phyloP scores from a whole-genome alignment of 139 green algal genomes.

The Gonium pectorale region DNA sequence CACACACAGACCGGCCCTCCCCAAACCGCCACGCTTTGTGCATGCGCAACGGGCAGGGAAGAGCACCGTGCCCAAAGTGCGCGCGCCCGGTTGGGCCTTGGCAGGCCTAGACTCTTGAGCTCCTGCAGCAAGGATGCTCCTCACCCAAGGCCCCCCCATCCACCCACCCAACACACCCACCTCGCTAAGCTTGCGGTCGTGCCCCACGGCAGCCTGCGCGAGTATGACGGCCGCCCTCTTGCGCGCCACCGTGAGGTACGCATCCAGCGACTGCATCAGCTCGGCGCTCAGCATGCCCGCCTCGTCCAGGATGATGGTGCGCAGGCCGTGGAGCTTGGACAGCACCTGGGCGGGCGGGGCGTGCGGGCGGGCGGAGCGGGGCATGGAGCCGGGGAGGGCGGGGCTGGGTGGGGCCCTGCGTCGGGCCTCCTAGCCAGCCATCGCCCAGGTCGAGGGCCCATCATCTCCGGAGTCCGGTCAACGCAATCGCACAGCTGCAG shows the following conservation, averaged over 20 bases:
- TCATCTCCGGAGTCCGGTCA: too few species aligned
- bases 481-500: too few species aligned
- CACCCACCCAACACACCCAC: not conserved
- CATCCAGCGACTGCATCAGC: constrained; percentile 64
- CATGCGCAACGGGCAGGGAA: too few species aligned
- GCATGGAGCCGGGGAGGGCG: too few species aligned
- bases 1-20: too few species aligned
- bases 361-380: not conserved
- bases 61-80: not conserved
- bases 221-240: not conserved
- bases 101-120: too few species aligned
- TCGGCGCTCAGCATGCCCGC: constrained; percentile 69
- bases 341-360: not conserved
- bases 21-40: too few species aligned
- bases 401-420: not conserved
- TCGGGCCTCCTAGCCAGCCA: not conserved
- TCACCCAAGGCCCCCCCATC: not conserved
- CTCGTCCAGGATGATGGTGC: constrained; percentile 69
- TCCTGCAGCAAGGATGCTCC: too few species aligned
- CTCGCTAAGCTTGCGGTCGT: not conserved
- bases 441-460: too few species aligned
- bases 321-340: not conserved
- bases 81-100: too few species aligned
- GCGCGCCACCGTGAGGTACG: not conserved
- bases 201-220: not conserved